A percentile compares a stretch with the other conserved stretches of the same genome.
These are phyloP conservation scores for Trypanosoma melophagium DNA, from an alignment of 208 protist species.

Conservation along the genomic window DNA sequence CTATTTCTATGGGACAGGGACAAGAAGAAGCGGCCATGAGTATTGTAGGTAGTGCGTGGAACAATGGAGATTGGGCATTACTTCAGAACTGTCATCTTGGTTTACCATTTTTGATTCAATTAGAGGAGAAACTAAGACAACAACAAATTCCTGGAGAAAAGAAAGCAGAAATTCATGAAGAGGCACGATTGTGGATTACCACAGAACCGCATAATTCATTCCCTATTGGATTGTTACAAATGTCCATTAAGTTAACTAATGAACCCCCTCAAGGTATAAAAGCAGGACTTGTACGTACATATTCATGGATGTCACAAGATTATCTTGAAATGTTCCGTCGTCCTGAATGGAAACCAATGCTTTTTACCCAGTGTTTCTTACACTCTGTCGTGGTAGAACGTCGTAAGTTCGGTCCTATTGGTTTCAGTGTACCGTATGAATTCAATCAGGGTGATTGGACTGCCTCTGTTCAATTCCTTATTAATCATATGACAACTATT, in stretches of 20 bases:
- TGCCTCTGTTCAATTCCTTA: conserved; percentile 95
- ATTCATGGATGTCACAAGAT: conserved; percentile 96
- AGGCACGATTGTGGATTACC: conserved; percentile 96
- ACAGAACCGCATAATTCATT: conserved; percentile 94
- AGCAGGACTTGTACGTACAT: conserved; percentile 95
- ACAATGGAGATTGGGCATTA: conserved; percentile 93
- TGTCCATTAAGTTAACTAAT: conserved; percentile 98
- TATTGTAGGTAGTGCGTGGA: conserved; percentile 82
- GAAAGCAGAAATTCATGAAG: conserved; percentile 85
- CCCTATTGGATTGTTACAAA: conserved; percentile 95
- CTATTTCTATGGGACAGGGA: conserved; percentile 98
- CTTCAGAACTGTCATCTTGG: conserved; percentile 98
- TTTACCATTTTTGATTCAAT: conserved; percentile 88
- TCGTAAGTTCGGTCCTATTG: conserved; percentile 98
- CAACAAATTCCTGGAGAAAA: conserved; percentile 81
- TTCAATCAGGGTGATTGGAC: conserved; percentile 98
- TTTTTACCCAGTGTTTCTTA: conserved; percentile 97
- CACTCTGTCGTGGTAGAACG: conserved; percentile 97
- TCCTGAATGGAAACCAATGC: conserved; percentile 95
- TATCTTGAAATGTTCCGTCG: conserved; percentile 95
- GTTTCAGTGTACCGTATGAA: conserved; percentile 98
- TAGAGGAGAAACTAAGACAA: conserved; percentile 88
- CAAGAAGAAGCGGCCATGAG: conserved; percentile 95
- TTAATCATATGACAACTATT: conserved; percentile 97
- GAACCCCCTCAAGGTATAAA: conserved; percentile 97